Evolutionary conservation across 192 early-diverging fungal species (phyloP).

Genomic region (Coemansia guatemalensis): DNA sequence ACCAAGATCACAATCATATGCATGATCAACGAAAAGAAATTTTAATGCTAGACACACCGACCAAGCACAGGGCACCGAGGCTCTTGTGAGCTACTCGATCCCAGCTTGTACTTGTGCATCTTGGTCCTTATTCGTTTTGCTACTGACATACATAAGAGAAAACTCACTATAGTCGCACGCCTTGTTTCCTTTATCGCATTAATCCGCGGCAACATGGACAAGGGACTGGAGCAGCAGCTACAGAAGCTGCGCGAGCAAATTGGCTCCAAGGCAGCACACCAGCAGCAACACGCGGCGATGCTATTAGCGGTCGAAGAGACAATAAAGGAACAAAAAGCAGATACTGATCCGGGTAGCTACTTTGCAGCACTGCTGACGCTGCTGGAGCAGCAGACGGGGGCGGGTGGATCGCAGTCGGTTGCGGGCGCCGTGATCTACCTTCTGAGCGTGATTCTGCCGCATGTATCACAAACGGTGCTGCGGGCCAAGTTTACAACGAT

Average conservation of each 20-base stretch:
- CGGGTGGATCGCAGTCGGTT: constrained; percentile 45
- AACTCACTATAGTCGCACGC: not conserved
- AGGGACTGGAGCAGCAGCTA: constrained; percentile 43
- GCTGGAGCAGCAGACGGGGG: constrained; percentile 60
- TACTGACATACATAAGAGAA: not conserved
- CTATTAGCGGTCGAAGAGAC: constrained; percentile 76
- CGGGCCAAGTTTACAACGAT: constrained; percentile 66
- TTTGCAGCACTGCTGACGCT: constrained; percentile 85
- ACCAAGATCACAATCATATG: not conserved
- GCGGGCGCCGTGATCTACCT: constrained; percentile 74
- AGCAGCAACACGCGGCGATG: constrained; percentile 76
- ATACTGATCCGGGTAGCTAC: constrained; percentile 77
- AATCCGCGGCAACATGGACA: constrained; percentile 24
- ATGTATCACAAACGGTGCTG: constrained; percentile 57
- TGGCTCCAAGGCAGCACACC: constrained; percentile 78
- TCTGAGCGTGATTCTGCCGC: constrained; percentile 73
- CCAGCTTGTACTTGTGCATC: not conserved
- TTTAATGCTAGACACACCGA: too few species aligned
- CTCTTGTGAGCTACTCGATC: not conserved
- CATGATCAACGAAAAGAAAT: too few species aligned
- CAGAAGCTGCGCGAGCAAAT: constrained; percentile 58
- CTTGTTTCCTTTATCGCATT: not conserved
- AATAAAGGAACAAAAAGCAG: constrained; percentile 71
- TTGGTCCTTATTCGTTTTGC: not conserved
- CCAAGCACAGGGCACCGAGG: not conserved